Base-by-base conservation (phyloP, 305 asterid genomes). In the Fraxinus sp. region DNA sequence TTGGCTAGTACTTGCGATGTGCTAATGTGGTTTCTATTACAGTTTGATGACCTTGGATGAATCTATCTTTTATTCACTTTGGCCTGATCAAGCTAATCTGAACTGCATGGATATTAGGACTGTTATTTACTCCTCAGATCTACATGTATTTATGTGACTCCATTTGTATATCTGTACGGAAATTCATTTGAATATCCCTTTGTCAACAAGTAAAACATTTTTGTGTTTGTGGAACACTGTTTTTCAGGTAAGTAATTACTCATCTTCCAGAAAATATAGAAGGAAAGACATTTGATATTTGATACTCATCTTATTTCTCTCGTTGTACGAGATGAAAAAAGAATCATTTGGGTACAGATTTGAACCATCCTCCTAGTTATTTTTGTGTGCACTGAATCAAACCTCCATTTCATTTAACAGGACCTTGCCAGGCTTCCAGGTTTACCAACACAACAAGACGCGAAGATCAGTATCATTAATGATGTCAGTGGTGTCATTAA, bases 401-500 rank as follows among this genome's bases (percentile, higher is more conserved):
- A n/a, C 36, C 66, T 41, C 36, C 80, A 24, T n/a, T 55, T 83
- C 87, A 68, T 78, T 85, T 28, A 4, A 71, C 87, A 92, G 96
- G 86, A 79, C 79, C 80, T 84, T 64, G 84, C 49, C n/a, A 86
- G 89, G 82, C 80, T 90, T 81, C 86, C 87, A 18, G 90, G 92
- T 49, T 77, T 91, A 32, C 86, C 82, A 72, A 77, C 93, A 10
- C 86, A 78, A 84, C 84, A 78, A 84, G 57, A 77, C 41, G 84
- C 88, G 24, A 91, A 86, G 84, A 85, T 90, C 78, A 89, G 78
- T 79, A 92, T 91, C 81, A 80, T 90, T 49, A 82, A 89, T 52
- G 89, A 86, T 81, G 89, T 88, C 49, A 87, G 91, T 30, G 92
- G 94, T 36, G 70, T 85, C 30, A 87, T 91, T 73, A 86, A 85